phyloP scores from a whole-genome alignment of 148 eudicot species.

The Camellia granthamiana region DNA sequence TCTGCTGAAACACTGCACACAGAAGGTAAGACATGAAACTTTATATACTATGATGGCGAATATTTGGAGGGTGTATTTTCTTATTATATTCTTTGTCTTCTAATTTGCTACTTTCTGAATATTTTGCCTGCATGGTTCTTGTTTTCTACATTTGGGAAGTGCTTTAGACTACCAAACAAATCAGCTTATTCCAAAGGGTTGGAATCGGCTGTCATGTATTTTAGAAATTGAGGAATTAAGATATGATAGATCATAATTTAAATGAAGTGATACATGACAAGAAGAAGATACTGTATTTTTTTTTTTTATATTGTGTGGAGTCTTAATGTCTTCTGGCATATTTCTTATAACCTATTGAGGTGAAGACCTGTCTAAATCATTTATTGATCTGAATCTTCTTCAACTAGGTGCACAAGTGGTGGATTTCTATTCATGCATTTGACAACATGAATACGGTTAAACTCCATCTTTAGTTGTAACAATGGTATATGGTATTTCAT shows the following conservation, averaged over 20 bases:
- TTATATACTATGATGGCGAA: neutral
- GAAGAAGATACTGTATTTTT: no score
- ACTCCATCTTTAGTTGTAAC: neutral
- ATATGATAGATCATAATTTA: neutral
- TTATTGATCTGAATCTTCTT: neutral
- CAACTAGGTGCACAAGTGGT: neutral
- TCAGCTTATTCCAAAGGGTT: slow-evolving; percentile 3
- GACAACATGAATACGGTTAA: neutral
- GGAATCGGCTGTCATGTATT: neutral
- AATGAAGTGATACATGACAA: neutral
- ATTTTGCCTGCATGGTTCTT: neutral
- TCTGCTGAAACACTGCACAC: slow-evolving; percentile 75
- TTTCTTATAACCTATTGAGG: neutral
- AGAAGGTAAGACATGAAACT: slow-evolving; percentile 55
- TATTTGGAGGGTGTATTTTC: neutral
- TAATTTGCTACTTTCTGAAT: neutral
- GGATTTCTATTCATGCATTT: no score
- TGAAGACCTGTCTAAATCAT: neutral
- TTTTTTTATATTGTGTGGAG: neutral
- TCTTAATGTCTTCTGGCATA: no score
- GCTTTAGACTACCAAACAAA: no score
- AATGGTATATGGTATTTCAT: neutral
- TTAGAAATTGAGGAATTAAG: neutral
- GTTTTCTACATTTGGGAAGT: neutral
- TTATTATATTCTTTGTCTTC: neutral